Conservation (phyloP, 2,329 filamentous ascomycete genomes). For the Colletotrichum agaves region DNA sequence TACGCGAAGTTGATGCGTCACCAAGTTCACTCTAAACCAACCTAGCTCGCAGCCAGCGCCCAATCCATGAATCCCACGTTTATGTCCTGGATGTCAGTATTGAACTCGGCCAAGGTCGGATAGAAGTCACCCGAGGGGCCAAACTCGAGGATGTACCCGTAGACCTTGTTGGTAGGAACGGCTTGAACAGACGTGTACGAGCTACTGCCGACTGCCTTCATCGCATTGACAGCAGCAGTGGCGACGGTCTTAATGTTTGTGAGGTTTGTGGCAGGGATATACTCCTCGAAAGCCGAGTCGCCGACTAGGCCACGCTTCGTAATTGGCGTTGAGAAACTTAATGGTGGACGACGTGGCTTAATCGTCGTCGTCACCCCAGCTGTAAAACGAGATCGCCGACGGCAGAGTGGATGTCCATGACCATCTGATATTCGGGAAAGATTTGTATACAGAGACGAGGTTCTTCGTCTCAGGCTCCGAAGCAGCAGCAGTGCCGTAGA, state of each 20-base stretch:
- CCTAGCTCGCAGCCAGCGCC: constrained; percentile 43
- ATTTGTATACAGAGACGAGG: constrained; percentile 59
- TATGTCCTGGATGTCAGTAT: constrained; percentile 53
- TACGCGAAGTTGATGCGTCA: neutral
- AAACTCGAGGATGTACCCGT: constrained; percentile 52
- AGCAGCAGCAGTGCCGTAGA: constrained; percentile 56
- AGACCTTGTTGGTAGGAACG: constrained; percentile 50
- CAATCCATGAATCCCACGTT: constrained; percentile 55
- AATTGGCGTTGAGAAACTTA: constrained; percentile 60
- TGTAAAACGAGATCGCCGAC: constrained; percentile 60
- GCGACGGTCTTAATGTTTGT: constrained; percentile 47
- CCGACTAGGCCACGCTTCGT: constrained; percentile 55
- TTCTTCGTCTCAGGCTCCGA: constrained; percentile 62
- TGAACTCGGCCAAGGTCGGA: constrained; percentile 50
- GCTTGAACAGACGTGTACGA: constrained; percentile 46
- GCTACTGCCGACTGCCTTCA: constrained; percentile 50
- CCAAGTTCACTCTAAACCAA: constrained; percentile 41
- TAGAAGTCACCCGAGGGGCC: constrained; percentile 52
- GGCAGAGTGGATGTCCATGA: constrained; percentile 62
- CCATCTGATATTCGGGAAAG: constrained; percentile 58
- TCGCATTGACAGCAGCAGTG: constrained; percentile 46
- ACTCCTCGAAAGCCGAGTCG: constrained; percentile 52
- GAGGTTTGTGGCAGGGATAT: constrained; percentile 49
- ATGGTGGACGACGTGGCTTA: constrained; percentile 52
- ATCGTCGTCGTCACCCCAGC: constrained; percentile 61